phyloP scores from a whole-genome alignment of 1,139 yeast genomes.

The Candida gigantensis region DNA sequence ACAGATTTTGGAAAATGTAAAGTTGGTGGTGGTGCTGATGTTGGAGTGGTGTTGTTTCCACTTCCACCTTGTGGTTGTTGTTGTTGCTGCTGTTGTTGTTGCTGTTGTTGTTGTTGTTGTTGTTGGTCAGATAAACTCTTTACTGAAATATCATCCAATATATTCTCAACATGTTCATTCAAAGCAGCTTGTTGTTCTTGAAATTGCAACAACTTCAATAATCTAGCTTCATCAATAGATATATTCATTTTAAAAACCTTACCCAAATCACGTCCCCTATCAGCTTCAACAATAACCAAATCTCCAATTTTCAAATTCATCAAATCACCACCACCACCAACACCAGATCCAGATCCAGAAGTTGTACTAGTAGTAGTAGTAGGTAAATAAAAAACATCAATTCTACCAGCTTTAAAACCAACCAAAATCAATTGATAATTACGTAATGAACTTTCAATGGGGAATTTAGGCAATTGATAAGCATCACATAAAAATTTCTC shows the following conservation, averaged over 20 bases:
- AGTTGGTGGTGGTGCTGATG: slow-evolving; percentile 35
- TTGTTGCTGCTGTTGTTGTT: slow-evolving; percentile 7
- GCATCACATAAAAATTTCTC: slow-evolving; percentile 32
- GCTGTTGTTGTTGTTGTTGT: slow-evolving; percentile 7
- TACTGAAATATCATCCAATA: slow-evolving; percentile 26
- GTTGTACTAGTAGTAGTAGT: slow-evolving; percentile 18
- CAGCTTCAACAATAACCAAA: slow-evolving; percentile 95
- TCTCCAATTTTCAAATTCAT: slow-evolving; percentile 55
- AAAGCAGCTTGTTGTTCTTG: slow-evolving; percentile 61
- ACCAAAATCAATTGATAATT: slow-evolving; percentile 57
- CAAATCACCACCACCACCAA: slow-evolving; percentile 16
- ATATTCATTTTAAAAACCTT: slow-evolving; percentile 68
- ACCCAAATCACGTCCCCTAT: slow-evolving; percentile 90
- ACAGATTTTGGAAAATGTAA: slow-evolving; percentile 74
- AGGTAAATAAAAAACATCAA: slow-evolving; percentile 79
- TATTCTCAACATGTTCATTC: slow-evolving; percentile 19
- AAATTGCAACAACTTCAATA: slow-evolving; percentile 54
- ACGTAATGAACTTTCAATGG: slow-evolving; percentile 35
- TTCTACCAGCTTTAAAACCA: slow-evolving; percentile 82
- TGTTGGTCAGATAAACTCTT: slow-evolving; percentile 16
- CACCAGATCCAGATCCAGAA: background rate
- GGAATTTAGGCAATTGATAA: slow-evolving; percentile 45
- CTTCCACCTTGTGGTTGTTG: slow-evolving; percentile 2
- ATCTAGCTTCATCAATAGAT: slow-evolving; percentile 62
- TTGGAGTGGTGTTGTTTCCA: slow-evolving; percentile 1